Percentiles rank a stretch among this genome's conserved stretches.
Evolutionary conservation across 768 basidiomycete species (phyloP).

Genomic region (Hebeloma cylindrosporum): DNA sequence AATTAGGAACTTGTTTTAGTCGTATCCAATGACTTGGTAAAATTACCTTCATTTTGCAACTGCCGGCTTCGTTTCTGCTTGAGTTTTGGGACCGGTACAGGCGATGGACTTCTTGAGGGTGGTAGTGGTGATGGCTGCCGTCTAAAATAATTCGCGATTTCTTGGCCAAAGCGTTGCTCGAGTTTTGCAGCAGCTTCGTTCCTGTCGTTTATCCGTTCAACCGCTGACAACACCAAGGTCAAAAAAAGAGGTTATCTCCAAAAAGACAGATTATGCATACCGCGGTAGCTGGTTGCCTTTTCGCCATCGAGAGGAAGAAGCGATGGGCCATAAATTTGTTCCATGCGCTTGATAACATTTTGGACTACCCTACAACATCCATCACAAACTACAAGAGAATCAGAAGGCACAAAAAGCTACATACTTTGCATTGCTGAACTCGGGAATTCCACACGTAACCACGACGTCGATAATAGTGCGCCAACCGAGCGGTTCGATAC

Average conservation of each 20-base stretch:
- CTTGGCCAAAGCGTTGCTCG: conserved; percentile 1
- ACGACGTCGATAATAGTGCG: conserved; percentile 57
- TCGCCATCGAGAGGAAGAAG: conserved; percentile 17
- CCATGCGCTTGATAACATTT: conserved; percentile 30
- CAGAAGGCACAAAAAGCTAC: conserved; percentile 18
- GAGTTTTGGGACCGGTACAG: background rate
- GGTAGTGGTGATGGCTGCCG: background rate
- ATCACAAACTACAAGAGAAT: conserved; percentile 11
- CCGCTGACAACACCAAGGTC: conserved; percentile 10
- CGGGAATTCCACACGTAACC: conserved; percentile 38
- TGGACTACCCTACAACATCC: conserved; percentile 25
- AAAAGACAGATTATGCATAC: conserved; percentile 7
- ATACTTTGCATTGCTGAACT: conserved; percentile 36
- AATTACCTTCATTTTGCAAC: conserved; percentile 7
- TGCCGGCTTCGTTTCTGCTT: background rate
- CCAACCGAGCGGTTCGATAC: conserved; percentile 64
- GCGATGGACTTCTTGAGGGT: background rate
- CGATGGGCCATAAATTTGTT: conserved; percentile 24
- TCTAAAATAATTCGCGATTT: background rate
- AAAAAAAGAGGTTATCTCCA: background rate
- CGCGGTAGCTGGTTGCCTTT: conserved; percentile 17
- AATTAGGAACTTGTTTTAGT: background rate
- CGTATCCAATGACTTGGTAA: background rate
- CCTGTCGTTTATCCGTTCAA: conserved; percentile 16
- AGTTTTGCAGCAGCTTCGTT: conserved; percentile 6